phyloP scores from a whole-genome alignment of 495 filamentous ascomycete species.

The Aspergillus haitiensis region DNA sequence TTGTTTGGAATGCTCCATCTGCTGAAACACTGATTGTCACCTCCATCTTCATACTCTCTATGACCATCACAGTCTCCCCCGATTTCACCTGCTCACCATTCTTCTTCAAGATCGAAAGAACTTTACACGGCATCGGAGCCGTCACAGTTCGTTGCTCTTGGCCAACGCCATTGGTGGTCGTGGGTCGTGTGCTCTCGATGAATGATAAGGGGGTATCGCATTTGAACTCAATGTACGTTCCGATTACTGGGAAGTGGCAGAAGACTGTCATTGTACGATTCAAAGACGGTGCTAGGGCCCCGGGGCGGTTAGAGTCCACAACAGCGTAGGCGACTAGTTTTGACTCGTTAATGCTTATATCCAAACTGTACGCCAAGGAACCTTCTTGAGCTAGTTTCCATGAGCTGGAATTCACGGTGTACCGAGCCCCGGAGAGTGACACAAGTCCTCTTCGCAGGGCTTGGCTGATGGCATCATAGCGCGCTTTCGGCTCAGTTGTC shows the following conservation, averaged over 20 bases:
- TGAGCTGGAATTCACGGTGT: neutral
- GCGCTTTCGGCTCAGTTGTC: neutral
- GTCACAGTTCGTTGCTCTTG: conserved; percentile 67
- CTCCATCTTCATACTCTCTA: conserved; percentile 98
- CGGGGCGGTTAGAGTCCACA: conserved; percentile 60
- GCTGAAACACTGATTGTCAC: conserved; percentile 60
- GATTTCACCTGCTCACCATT: conserved; percentile 72
- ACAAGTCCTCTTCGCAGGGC: neutral
- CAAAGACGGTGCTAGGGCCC: conserved; percentile 52
- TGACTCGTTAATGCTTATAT: conserved; percentile 19
- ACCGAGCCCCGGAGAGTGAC: neutral
- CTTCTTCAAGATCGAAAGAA: conserved; percentile 68
- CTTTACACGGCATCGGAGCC: conserved; percentile 86
- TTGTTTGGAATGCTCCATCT: conserved; percentile 26
- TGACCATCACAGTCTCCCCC: conserved; percentile 77
- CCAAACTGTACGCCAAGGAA: neutral
- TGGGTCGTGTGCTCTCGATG: conserved; percentile 63
- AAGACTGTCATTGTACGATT: conserved; percentile 32
- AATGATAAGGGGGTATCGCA: conserved; percentile 64
- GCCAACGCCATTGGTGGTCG: conserved; percentile 67
- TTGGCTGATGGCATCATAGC: neutral
- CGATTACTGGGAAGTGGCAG: conserved; percentile 24
- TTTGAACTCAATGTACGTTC: conserved; percentile 62
- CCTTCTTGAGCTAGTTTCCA: neutral
- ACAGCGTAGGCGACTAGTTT: conserved; percentile 51